phyloP scores from a whole-genome alignment of 169 alveolate genomes.

The Eimeria acervulina region DNA sequence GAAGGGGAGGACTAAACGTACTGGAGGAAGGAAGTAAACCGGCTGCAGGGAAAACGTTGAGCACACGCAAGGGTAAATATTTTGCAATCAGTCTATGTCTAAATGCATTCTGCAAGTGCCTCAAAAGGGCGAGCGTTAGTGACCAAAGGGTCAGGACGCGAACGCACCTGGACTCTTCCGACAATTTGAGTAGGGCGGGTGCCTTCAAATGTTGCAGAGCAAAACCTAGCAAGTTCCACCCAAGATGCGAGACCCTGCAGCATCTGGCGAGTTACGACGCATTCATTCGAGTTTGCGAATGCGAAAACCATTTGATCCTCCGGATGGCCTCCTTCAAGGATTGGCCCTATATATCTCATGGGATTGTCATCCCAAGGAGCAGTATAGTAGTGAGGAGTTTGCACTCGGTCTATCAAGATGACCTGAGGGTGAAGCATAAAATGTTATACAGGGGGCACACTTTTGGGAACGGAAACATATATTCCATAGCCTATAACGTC shows the following conservation, averaged over 20 bases:
- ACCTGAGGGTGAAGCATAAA: slow-evolving; percentile 27
- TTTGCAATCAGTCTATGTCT: background rate
- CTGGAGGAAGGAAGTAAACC: slow-evolving; percentile 63
- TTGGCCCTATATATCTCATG: background rate
- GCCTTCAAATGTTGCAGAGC: slow-evolving; percentile 47
- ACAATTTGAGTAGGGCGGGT: slow-evolving; percentile 51
- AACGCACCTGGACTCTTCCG: slow-evolving; percentile 62
- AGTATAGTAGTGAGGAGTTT: slow-evolving; percentile 40
- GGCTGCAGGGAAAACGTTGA: slow-evolving; percentile 36
- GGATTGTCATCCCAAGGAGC: slow-evolving; percentile 48
- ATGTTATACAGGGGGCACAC: background rate
- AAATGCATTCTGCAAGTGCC: background rate
- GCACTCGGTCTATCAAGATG: slow-evolving; percentile 40
- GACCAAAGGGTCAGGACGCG: background rate
- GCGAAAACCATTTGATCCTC: slow-evolving; percentile 65
- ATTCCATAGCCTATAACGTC: background rate
- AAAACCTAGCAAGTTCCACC: slow-evolving; percentile 65
- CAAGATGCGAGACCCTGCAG: background rate
- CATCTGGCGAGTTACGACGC: slow-evolving; percentile 35
- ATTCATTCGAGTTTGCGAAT: slow-evolving; percentile 44
- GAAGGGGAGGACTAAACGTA: slow-evolving; percentile 2
- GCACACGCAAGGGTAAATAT: background rate
- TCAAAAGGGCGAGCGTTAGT: background rate
- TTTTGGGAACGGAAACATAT: background rate
- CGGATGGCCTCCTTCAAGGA: slow-evolving; percentile 65